phyloP scores from a whole-genome alignment of 2,329 filamentous ascomycete species.

The Colletotrichum phormii region DNA sequence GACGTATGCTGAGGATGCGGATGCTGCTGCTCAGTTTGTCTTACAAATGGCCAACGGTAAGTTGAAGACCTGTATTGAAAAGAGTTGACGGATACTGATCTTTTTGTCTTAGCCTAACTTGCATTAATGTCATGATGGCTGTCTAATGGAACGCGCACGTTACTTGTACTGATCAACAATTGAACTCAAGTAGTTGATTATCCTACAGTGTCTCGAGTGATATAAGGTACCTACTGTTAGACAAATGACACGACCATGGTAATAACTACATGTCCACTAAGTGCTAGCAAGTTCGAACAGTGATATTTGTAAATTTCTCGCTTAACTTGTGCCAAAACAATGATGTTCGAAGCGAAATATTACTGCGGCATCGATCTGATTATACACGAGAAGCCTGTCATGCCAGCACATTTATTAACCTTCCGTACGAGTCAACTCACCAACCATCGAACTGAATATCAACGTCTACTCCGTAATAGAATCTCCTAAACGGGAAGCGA shows the following conservation, averaged over 20 bases:
- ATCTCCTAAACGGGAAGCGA: neutral
- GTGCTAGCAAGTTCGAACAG: no score
- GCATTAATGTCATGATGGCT: neutral
- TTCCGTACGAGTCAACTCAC: neutral
- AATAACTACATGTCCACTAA: no score
- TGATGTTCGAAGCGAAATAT: neutral
- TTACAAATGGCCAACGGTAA: slow-evolving; percentile 2
- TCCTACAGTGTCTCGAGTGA: no score
- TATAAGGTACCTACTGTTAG: no score
- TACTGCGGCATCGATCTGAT: neutral
- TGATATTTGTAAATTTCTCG: no score
- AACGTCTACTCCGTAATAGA: neutral
- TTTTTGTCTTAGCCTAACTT: neutral
- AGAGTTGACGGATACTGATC: neutral
- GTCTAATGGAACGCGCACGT: neutral
- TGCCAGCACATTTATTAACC: neutral
- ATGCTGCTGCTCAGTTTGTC: slow-evolving; percentile 40
- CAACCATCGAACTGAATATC: neutral
- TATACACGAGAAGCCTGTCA: neutral
- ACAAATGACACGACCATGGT: no score
- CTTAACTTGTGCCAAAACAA: neutral
- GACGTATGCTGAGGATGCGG: slow-evolving; percentile 43
- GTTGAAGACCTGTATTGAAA: neutral
- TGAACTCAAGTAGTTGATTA: no score
- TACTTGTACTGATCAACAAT: neutral